Evolutionary conservation across 768 basidiomycete genomes (phyloP), one percentile per base, ranked within the genome.

Genomic region (Gloeopeniophorella convolvens): DNA sequence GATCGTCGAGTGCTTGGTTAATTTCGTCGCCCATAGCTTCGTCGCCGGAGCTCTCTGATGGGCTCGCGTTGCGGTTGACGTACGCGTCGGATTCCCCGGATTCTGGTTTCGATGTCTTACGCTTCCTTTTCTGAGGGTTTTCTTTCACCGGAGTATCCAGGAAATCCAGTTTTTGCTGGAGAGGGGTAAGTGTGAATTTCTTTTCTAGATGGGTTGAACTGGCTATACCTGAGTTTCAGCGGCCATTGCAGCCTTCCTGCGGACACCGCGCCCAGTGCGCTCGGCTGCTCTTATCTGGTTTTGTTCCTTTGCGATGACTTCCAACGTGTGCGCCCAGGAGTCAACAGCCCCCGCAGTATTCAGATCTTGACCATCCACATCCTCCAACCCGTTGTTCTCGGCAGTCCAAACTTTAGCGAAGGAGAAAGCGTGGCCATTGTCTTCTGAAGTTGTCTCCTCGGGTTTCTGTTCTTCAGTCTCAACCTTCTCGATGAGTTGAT

Each of bases 331-430:
- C 10, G 83, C 77, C 92, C 90, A 94, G n/a, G 89, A 89, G 63
- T 90, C 84, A 26, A 70, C 73, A 47, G 82, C 74, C 39, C 79
- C 81, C 0, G 51, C 47, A 13, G 63, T 55, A 4, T 68, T 70
- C 2, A 63, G 63, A 3, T 72, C 60, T 5, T 69, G 72, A 39
- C 85, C 85, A 28, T 68, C 73, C 18, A 89, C 62, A 13, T 88
- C 85, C 62, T 85, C 85, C 41, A 89, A 65, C 3, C 70, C 60
- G 46, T 84, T 84, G 61, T 85, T 84, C 52, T 85, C 81, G 20
- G 85, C 81, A 1, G 85, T 79, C 94, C 94, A 97, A 35, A 97
- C 77, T 64, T 94, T 93, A 10, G 94, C 92, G 60, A 94, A 95
- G 5, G 78, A 79, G 64, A 97, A 96, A 8, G 79, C 71, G 26